phyloP scores from a whole-genome alignment of 345 rosid genomes.

The Bruguiera gymnorhiza region DNA sequence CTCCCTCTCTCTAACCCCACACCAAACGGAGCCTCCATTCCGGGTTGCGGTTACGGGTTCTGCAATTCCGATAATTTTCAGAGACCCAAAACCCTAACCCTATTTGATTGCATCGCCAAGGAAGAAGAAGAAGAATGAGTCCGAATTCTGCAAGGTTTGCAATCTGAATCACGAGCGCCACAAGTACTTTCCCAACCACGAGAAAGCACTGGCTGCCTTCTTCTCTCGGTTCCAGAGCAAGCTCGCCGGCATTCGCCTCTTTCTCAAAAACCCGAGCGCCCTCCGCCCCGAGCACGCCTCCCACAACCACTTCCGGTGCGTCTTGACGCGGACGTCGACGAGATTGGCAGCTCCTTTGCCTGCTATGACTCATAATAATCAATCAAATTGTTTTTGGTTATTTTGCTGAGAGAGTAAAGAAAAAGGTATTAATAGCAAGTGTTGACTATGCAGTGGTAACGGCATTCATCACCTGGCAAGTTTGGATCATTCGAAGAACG shows the following conservation, averaged over 20 bases:
- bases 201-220: slow-evolving; percentile 46
- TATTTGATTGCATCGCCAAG: neutral
- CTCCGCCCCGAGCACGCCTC: slow-evolving; percentile 54
- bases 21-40: neutral
- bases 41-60: neutral
- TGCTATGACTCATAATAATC: slow-evolving; percentile 38
- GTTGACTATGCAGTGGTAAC: slow-evolving; percentile 38
- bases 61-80: neutral
- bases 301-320: slow-evolving; percentile 71
- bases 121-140: slow-evolving; percentile 30
- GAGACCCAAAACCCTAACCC: neutral
- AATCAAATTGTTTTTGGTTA: neutral
- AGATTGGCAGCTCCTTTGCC: slow-evolving; percentile 60
- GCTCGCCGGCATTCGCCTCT: slow-evolving; percentile 55
- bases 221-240: slow-evolving; percentile 62
- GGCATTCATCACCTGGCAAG: slow-evolving; percentile 70
- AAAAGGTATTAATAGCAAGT: neutral
- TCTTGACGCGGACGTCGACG: slow-evolving; percentile 60
- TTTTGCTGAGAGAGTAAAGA: neutral
- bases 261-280: slow-evolving; percentile 56
- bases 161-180: slow-evolving; percentile 66
- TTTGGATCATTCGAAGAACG: slow-evolving; percentile 61
- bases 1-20: neutral
- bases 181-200: slow-evolving; percentile 77
- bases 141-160: slow-evolving; percentile 79